Base-by-base conservation (phyloP, 345 rosid genomes). In the Salix dunnii region DNA sequence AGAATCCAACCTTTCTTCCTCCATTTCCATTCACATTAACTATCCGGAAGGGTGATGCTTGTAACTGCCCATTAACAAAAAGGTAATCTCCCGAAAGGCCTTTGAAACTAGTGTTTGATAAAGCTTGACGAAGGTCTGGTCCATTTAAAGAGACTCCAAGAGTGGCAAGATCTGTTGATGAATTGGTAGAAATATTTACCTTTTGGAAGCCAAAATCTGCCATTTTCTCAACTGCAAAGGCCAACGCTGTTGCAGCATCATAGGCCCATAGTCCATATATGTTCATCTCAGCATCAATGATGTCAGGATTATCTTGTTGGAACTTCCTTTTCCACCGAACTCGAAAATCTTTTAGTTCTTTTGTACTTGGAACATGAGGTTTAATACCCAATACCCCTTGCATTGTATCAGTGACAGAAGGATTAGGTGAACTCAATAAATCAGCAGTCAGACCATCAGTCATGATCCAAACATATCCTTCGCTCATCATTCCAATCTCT, bases 391-490 rank as follows among this genome's bases (percentile, higher is more conserved):
- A 27, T 6, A 78, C 85, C 5, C 89, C 87, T 58, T 84, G 85
- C 86, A 86, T 84, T 6, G 84, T 76, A 63, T 82, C 80, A 30
- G 80, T 25, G 16, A 63, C 74, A 0, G 49, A 0, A 14, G 73
- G 23, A 42, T 51, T 74, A 36, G 78, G 7, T 0, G 71, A 33
- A 16, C 27, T 33, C 60, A 78, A 69, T 33, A 64, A 48, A 74
- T 64, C 60, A 7, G 11, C 61, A 7, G 79, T 62, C 35, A 80
- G 70, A n/a, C 82, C 89, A 20, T 78, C 74, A 2, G 80, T 84
- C 10, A 82, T 36, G 9, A 92, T 77, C 94, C 97, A 92, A 16
- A 79, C 90, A 64, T 86, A 90, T 6, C 94, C 94, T 33, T 80
- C 71, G 2, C 76, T 63, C 90, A 91, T 87, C 92, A 91, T 92